Evolutionary conservation across 495 filamentous ascomycete species (phyloP).

Genomic region (Penicillium tannophilum): DNA sequence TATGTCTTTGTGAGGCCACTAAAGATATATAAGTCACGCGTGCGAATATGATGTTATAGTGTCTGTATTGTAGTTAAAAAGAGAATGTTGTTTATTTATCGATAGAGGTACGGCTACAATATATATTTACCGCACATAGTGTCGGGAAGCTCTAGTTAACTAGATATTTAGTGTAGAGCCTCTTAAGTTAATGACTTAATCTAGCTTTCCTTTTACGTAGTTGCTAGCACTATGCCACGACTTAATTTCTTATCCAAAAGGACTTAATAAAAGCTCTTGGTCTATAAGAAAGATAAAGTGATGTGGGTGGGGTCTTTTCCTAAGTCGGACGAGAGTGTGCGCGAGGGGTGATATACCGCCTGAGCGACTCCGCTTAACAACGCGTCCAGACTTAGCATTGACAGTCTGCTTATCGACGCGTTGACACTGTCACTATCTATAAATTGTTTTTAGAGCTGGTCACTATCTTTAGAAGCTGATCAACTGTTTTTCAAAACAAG

Average conservation of each 20-base stretch:
- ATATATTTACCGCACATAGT: too few species aligned
- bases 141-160: not conserved
- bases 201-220: not conserved
- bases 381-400: constrained; percentile 7
- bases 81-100: too few species aligned
- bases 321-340: constrained; percentile 1
- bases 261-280: constrained; percentile 4
- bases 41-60: not conserved
- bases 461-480: not conserved
- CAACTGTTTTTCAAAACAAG: not conserved
- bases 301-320: constrained; percentile 4
- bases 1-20: not conserved
- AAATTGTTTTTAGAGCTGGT: constrained; percentile 4
- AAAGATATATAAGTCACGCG: not conserved
- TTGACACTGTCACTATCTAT: not conserved
- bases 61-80: too few species aligned
- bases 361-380: constrained; percentile 3
- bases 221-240: not conserved
- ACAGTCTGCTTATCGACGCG: constrained; percentile 5
- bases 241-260: not conserved
- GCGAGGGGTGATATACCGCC: constrained; percentile 4
- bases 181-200: not conserved
- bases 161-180: constrained; percentile 2
- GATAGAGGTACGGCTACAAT: not conserved
- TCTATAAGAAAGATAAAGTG: constrained; percentile 2